phyloP scores from a whole-genome alignment of 768 basidiomycete species.

The Sarcodon sp. region DNA sequence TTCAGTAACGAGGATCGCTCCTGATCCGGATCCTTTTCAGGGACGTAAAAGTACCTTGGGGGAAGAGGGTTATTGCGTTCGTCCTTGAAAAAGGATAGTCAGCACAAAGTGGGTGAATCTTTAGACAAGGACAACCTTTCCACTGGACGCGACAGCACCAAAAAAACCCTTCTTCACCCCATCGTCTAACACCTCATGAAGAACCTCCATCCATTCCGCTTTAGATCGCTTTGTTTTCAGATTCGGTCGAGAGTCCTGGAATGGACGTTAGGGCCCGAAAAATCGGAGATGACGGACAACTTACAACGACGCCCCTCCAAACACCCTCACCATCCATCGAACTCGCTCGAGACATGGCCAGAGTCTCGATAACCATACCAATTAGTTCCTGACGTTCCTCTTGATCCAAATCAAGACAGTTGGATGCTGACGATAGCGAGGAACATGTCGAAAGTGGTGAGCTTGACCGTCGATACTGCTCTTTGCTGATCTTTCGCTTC shows the following conservation, averaged over 20 bases:
- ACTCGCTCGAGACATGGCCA: slow-evolving; percentile 63
- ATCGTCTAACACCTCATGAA: background rate
- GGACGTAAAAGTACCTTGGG: slow-evolving; percentile 67
- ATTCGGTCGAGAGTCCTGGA: background rate
- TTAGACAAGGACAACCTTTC: background rate
- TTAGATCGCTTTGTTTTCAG: background rate
- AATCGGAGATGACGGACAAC: background rate
- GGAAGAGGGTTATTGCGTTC: slow-evolving; percentile 38
- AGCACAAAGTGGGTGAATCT: background rate
- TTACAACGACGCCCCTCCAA: background rate
- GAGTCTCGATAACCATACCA: slow-evolving; percentile 58
- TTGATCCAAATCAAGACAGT: slow-evolving; percentile 3
- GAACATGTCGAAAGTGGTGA: background rate
- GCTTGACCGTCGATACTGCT: background rate
- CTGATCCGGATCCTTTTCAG: slow-evolving; percentile 55
- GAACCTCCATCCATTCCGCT: background rate
- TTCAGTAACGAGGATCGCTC: slow-evolving; percentile 56
- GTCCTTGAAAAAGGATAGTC: background rate
- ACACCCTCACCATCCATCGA: slow-evolving; percentile 26
- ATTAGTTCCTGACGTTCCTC: slow-evolving; percentile 30
- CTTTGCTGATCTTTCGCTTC: too few species aligned
- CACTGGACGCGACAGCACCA: background rate
- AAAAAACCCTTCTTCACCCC: background rate
- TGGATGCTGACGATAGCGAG: too few species aligned
- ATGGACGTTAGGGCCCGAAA: background rate